phyloP scores from a whole-genome alignment of 2,329 filamentous ascomycete genomes.

The Lecanoromycetidae sp. region DNA sequence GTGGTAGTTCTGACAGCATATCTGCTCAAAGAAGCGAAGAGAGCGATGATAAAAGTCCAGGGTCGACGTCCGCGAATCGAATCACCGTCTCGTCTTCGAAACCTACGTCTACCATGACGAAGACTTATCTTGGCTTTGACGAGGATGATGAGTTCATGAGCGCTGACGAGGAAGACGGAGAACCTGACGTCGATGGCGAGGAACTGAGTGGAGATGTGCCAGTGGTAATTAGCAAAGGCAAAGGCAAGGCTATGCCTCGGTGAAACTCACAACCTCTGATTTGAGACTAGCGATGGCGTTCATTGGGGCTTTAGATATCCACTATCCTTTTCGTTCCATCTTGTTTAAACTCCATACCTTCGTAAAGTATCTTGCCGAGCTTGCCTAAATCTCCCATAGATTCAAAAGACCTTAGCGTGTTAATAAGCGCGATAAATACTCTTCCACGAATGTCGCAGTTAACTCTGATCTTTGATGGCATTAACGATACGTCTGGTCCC shows the following conservation, averaged over 20 bases:
- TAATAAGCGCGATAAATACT: no score
- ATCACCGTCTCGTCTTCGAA: constrained; percentile 18
- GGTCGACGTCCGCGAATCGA: constrained; percentile 21
- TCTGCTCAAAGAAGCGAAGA: constrained; percentile 26
- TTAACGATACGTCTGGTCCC: not conserved
- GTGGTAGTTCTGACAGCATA: constrained; percentile 30
- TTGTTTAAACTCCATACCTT: not conserved
- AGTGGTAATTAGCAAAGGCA: constrained; percentile 13
- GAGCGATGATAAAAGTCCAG: constrained; percentile 27
- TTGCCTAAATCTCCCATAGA: not conserved
- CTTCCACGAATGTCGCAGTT: not conserved
- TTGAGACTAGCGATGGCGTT: constrained; percentile 1
- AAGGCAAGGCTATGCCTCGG: constrained; percentile 27
- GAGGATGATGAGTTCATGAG: constrained; percentile 37
- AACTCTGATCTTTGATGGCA: not conserved
- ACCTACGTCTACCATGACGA: constrained; percentile 21
- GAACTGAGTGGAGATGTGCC: constrained; percentile 23
- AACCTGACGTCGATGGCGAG: constrained; percentile 20
- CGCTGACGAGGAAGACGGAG: constrained; percentile 29
- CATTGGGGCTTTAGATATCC: no score
- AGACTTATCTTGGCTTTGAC: constrained; percentile 36
- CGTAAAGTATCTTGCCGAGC: no score
- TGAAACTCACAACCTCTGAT: not conserved
- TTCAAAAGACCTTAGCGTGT: not conserved
- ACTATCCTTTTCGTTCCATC: no score